Percentiles rank a stretch among this genome's conserved stretches.
These are phyloP conservation scores for Calonectria pseudoreteaudii DNA, from an alignment of 2,329 filamentous ascomycete genomes.

Conservation along the genomic window DNA sequence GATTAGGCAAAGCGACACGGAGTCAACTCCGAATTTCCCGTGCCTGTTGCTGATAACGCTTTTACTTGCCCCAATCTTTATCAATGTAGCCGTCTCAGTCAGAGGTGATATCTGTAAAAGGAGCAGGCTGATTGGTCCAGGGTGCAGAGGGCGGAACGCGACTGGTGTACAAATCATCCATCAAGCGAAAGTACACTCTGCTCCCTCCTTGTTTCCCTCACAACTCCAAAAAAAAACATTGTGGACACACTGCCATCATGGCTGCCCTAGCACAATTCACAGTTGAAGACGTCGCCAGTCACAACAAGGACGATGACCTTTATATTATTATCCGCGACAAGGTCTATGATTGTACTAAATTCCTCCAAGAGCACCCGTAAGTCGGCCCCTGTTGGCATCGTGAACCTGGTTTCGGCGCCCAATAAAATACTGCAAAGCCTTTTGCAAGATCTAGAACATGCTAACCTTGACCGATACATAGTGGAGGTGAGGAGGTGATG, in stretches of 20 bases:
- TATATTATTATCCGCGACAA: constrained; percentile 7
- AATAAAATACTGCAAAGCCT: background rate
- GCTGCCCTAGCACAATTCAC: background rate
- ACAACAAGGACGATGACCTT: background rate
- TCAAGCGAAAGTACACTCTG: background rate
- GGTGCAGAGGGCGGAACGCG: background rate
- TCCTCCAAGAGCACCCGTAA: constrained; percentile 13
- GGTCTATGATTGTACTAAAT: constrained; percentile 16
- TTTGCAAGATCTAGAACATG: background rate
- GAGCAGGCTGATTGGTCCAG: background rate
- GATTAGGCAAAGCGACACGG: background rate
- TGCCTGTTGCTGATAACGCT: background rate
- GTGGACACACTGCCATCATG: background rate
- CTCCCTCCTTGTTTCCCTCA: background rate
- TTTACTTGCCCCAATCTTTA: background rate
- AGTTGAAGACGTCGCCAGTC: background rate
- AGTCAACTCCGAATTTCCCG: background rate
- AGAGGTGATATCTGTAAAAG: background rate
- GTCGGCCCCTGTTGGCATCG: background rate
- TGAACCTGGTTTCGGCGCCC: background rate
- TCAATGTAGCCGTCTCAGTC: background rate
- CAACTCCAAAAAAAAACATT: no score
- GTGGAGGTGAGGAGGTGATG: constrained; percentile 4
- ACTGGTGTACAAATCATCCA: background rate
- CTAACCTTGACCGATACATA: background rate